A percentile compares a stretch with the other conserved stretches of the same genome.
These are phyloP conservation scores for Ogataea glucozyma DNA, from an alignment of 805 yeast species.

Conservation along the genomic window DNA sequence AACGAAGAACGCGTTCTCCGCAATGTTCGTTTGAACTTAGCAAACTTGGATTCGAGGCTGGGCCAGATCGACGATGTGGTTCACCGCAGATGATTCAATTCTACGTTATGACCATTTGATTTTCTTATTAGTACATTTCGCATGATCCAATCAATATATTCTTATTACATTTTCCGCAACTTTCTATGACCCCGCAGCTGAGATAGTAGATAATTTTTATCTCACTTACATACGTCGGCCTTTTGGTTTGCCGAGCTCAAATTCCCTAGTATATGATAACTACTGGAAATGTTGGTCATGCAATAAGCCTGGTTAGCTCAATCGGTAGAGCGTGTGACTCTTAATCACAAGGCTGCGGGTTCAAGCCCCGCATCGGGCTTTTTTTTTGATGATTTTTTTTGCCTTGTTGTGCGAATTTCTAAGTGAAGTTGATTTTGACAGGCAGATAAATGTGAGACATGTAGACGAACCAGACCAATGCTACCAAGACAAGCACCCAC, in stretches of 20 bases:
- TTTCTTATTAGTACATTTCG: too few species aligned
- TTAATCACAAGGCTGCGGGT: slow-evolving; percentile 10
- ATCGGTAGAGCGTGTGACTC: slow-evolving; percentile 19
- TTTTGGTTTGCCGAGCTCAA: too few species aligned
- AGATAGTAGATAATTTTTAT: too few species aligned
- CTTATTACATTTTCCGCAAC: background rate
- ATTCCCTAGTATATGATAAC: too few species aligned
- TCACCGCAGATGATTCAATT: background rate
- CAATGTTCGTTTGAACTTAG: slow-evolving; percentile 14
- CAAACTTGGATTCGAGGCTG: slow-evolving; percentile 18
- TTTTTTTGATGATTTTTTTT: background rate
- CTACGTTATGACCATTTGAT: too few species aligned
- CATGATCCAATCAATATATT: background rate
- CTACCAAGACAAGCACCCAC: too few species aligned
- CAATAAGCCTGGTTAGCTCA: slow-evolving; percentile 11
- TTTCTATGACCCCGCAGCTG: background rate
- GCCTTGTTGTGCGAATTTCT: background rate
- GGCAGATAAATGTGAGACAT: background rate
- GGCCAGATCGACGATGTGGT: slow-evolving; percentile 14
- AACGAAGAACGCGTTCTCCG: slow-evolving; percentile 19
- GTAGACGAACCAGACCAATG: too few species aligned
- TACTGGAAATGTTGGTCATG: background rate
- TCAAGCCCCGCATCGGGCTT: slow-evolving; percentile 10
- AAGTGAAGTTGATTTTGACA: background rate
- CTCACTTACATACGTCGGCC: too few species aligned